Evolutionary conservation across 495 filamentous ascomycete genomes (phyloP), one percentile per base, ranked within the genome.

Genomic region (Hypoxylon lenormandii): DNA sequence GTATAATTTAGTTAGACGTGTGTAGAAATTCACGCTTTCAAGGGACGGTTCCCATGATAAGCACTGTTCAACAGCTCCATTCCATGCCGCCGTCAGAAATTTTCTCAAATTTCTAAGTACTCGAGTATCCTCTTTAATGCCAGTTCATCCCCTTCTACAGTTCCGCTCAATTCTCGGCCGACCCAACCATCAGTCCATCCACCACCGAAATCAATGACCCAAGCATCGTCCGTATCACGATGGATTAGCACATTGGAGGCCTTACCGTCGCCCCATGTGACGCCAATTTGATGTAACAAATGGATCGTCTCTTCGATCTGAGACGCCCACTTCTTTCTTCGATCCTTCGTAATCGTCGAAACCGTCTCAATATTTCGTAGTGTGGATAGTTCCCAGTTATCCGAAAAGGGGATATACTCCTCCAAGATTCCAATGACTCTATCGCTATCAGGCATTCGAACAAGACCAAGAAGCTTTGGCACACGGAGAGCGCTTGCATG

Each of bases 231-330:
- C 19, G 78, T 64, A 55, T 76, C 59, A 28, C 58, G 57, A 57
- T 85, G 78, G 50, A 85, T 78, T 38, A 84, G 57, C 40, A 84
- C 73, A 66, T 85, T 83, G n/a, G 65, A 75, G 7, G 78, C 64
- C 69, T 82, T 83, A 36, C 66, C 81, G 70, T 84, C 81, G 37
- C 83, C 82, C 82, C 80, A 85, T 30, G 81, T 52, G 55, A 82
- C 62, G 15, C 74, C 75, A 37, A 66, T 53, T 28, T 67, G 59
- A 56, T 82, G 79, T 1, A 82, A 71, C 30, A 66, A 60, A 16
- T 55, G 48, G 7, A 73, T 58, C 2, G 69, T 70, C 47, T 71
- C 63, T 36, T 33, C 33, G 15, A 63, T 36, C 16, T 63, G 59
- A 13, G 37, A 28, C 26, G 59, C 59, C 59, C 59, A 63, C 16